A percentile compares a stretch with the other conserved stretches of the same genome.
Evolutionary conservation across 2,329 filamentous ascomycete genomes (phyloP).

Genomic region (Lasiodiplodia sp.): DNA sequence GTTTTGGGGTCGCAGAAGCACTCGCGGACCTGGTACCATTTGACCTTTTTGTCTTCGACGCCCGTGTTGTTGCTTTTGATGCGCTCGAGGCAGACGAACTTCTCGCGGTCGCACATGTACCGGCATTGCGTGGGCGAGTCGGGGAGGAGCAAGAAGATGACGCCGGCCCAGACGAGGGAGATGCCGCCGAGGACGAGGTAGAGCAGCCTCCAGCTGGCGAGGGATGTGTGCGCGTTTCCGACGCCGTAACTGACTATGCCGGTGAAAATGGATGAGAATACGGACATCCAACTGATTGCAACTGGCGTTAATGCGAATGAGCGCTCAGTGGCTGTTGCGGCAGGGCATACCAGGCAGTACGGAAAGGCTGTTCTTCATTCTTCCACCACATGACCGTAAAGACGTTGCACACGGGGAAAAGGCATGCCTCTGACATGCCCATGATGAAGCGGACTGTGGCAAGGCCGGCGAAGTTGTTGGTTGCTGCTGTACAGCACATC

Average conservation of each 20-base stretch:
- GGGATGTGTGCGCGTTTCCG: not conserved
- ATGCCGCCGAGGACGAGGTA: constrained; percentile 29
- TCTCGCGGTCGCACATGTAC: constrained; percentile 30
- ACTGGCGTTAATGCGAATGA: not conserved
- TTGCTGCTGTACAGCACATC: constrained; percentile 33
- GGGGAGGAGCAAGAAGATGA: constrained; percentile 34
- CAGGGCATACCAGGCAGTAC: constrained; percentile 6
- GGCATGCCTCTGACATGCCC: constrained; percentile 16
- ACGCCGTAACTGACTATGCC: constrained; percentile 17
- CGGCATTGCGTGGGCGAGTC: constrained; percentile 36
- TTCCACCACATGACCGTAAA: constrained; percentile 27
- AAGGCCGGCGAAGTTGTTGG: constrained; percentile 32
- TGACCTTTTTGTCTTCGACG: constrained; percentile 36
- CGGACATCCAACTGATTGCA: constrained; percentile 1
- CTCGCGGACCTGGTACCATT: constrained; percentile 41
- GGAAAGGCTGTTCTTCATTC: constrained; percentile 9
- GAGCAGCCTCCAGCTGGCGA: constrained; percentile 31
- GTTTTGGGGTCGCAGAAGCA: constrained; percentile 48
- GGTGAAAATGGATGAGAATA: constrained; percentile 17
- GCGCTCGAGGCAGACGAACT: constrained; percentile 18
- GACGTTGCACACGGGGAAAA: constrained; percentile 19
- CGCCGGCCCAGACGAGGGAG: constrained; percentile 33
- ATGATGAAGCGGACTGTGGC: constrained; percentile 24
- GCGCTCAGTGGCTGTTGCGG: no score
- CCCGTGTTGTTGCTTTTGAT: constrained; percentile 21